Conservation (phyloP, 345 rosid genomes). For the Hevea brasiliensis region DNA sequence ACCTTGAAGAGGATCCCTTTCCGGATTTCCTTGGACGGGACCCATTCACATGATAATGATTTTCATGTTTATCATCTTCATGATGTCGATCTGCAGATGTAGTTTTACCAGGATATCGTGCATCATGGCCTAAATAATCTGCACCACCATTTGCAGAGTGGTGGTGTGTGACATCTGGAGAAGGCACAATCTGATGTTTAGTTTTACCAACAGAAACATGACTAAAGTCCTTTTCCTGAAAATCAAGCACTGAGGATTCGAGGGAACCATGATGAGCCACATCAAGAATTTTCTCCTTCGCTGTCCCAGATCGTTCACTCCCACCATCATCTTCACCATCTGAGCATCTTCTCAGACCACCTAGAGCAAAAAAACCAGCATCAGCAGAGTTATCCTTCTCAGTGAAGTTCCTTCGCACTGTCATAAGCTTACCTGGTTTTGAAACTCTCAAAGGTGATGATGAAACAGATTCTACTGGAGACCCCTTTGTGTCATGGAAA, state of each 20-base stretch:
- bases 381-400: slow-evolving; percentile 47
- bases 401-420: slow-evolving; percentile 36
- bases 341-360: slow-evolving; percentile 50
- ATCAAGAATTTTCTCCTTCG: slow-evolving; percentile 40
- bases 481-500: slow-evolving; percentile 67
- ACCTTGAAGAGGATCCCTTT: slow-evolving; percentile 61
- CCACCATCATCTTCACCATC: slow-evolving; percentile 63
- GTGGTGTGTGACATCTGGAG: slow-evolving; percentile 40
- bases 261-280: slow-evolving; percentile 39
- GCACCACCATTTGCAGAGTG: slow-evolving; percentile 38
- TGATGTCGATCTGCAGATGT: slow-evolving; percentile 30
- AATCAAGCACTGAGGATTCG: slow-evolving; percentile 47
- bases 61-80: slow-evolving; percentile 47
- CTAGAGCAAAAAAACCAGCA: slow-evolving; percentile 35
- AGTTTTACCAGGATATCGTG: slow-evolving; percentile 29
- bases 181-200: slow-evolving; percentile 40
- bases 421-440: slow-evolving; percentile 43
- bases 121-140: slow-evolving; percentile 43
- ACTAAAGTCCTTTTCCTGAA: slow-evolving; percentile 43
- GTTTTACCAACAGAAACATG: slow-evolving; percentile 41
- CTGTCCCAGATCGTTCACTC: slow-evolving; percentile 59
- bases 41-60: slow-evolving; percentile 41
- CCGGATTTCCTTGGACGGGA: slow-evolving; percentile 55
- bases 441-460: slow-evolving; percentile 72
- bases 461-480: slow-evolving; percentile 85